A percentile compares a stretch with the other conserved stretches of the same genome.
These are phyloP conservation scores for Coniophora puteana DNA, from an alignment of 1,284 basidiomycete species.

Conservation along the genomic window DNA sequence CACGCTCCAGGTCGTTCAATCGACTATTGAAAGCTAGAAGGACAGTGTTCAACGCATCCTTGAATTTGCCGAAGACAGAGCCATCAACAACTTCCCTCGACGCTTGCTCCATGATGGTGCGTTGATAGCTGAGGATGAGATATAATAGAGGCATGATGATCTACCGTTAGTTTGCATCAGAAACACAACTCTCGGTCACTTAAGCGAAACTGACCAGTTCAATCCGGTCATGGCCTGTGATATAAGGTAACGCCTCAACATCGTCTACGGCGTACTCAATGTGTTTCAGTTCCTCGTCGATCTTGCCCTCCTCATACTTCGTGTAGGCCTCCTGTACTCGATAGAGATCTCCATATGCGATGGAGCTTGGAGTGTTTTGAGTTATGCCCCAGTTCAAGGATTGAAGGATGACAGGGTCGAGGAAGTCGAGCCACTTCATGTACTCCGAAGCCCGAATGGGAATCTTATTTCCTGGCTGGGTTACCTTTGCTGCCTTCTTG, in stretches of 20 bases:
- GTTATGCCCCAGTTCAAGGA: background rate
- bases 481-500: background rate
- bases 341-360: background rate
- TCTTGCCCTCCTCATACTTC: background rate
- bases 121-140: constrained; percentile 19
- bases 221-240: constrained; percentile 15
- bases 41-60: constrained; percentile 18
- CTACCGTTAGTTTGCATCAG: constrained; percentile 7
- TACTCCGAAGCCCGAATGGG: background rate
- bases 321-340: background rate
- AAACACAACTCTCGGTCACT: background rate
- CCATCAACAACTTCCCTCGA: constrained; percentile 20
- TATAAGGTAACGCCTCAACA: constrained; percentile 16
- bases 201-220: constrained; percentile 19
- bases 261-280: constrained; percentile 19
- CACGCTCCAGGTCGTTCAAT: constrained; percentile 18
- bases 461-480: background rate
- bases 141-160: constrained; percentile 20
- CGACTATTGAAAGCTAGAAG: constrained; percentile 20
- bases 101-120: too few species aligned
- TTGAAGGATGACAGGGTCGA: background rate
- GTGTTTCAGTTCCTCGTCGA: constrained; percentile 6
- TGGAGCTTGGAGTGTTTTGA: background rate
- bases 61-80: constrained; percentile 14
- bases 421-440: background rate